These are phyloP conservation scores for Fusarium luffae DNA, from an alignment of 2,329 filamentous ascomycete species.

Conservation along the genomic window DNA sequence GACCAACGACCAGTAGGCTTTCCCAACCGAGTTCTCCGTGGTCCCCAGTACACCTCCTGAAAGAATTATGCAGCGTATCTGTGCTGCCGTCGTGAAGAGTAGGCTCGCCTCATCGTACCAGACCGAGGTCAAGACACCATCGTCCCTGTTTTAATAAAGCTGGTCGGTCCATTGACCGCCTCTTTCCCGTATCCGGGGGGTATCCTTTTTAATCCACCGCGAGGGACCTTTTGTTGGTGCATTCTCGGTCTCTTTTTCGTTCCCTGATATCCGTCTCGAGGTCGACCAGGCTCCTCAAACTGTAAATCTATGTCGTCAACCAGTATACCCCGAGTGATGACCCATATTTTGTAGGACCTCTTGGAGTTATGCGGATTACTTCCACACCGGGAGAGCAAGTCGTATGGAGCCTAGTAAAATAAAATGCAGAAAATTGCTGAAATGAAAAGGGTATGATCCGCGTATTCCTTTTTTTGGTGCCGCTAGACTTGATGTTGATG, in stretches of 20 bases:
- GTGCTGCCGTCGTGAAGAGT: slow-evolving; percentile 44
- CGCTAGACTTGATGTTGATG: slow-evolving; percentile 53
- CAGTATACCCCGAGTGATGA: slow-evolving; percentile 40
- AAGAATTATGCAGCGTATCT: slow-evolving; percentile 48
- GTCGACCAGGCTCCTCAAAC: slow-evolving; percentile 43
- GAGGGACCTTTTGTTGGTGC: slow-evolving; percentile 46
- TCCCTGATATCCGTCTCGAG: slow-evolving; percentile 43
- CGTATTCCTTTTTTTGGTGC: slow-evolving; percentile 55
- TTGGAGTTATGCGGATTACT: slow-evolving; percentile 27
- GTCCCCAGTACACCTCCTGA: slow-evolving; percentile 37
- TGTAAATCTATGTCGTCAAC: slow-evolving; percentile 46
- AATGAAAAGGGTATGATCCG: slow-evolving; percentile 53
- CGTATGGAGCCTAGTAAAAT: slow-evolving; percentile 36
- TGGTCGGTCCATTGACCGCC: slow-evolving; percentile 26
- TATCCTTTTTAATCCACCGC: slow-evolving; percentile 44
- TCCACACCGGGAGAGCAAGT: slow-evolving; percentile 39
- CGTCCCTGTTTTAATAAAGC: slow-evolving; percentile 38
- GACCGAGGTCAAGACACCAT: slow-evolving; percentile 45
- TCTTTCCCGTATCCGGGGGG: slow-evolving; percentile 38
- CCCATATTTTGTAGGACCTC: slow-evolving; percentile 31
- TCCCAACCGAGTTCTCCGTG: slow-evolving; percentile 16
- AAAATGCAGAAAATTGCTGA: slow-evolving; percentile 44
- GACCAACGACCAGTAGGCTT: slow-evolving; percentile 19
- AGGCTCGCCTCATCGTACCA: slow-evolving; percentile 46
- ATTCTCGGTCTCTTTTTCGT: slow-evolving; percentile 49